Evolutionary conservation across 139 green algal species (phyloP).

Genomic region (Volvox africanus): DNA sequence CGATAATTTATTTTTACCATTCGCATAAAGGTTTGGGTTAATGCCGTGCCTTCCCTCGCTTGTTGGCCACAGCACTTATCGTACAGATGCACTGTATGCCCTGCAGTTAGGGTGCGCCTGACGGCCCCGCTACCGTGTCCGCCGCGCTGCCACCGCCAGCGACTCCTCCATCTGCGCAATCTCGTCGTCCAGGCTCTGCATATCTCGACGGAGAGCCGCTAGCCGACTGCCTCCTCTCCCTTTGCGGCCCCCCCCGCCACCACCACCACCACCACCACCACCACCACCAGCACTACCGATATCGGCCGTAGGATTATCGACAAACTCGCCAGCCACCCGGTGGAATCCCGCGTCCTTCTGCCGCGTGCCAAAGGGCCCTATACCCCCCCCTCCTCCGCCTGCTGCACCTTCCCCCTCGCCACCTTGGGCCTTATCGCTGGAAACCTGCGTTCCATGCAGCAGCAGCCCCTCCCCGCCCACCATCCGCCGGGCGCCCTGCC

Average conservation of each 20-base stretch:
- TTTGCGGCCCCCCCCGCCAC: not conserved
- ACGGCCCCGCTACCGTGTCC: not conserved
- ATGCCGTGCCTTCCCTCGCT: too few relatives aligned
- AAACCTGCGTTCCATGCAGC: not conserved
- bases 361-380: not conserved
- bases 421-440: not conserved
- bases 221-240: not conserved
- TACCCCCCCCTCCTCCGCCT: not conserved
- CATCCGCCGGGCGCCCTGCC: not conserved
- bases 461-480: not conserved
- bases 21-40: too few relatives aligned
- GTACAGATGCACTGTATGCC: too few relatives aligned
- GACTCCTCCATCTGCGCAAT: conserved; percentile 46
- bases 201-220: conserved; percentile 38
- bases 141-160: conserved; percentile 16
- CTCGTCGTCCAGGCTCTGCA: conserved; percentile 49
- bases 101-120: too few relatives aligned
- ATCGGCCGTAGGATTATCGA: not conserved
- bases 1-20: too few relatives aligned
- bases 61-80: too few relatives aligned
- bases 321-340: too few relatives aligned
- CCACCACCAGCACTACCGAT: not conserved
- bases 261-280: not conserved
- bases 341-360: not conserved
- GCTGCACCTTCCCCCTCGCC: not conserved